Evolutionary conservation across 2,329 filamentous ascomycete species (phyloP).

Genomic region (Xylaria digitata): DNA sequence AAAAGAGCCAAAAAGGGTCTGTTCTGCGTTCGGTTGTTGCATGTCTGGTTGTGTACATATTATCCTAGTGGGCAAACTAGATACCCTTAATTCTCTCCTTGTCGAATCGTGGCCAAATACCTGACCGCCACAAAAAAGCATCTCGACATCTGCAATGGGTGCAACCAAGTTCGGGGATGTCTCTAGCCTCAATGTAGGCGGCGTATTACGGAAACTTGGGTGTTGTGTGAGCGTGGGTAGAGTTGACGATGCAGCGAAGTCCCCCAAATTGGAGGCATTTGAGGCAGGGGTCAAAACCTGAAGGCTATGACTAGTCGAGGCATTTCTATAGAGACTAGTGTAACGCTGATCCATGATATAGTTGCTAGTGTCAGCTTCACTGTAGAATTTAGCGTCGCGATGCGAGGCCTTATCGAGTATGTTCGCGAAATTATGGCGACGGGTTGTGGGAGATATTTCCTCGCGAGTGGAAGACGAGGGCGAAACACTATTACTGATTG

Average conservation of each 20-base stretch:
- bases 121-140: not conserved
- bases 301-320: not conserved
- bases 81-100: not conserved
- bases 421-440: not conserved
- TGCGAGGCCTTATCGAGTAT: not conserved
- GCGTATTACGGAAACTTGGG: not conserved
- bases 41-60: not conserved
- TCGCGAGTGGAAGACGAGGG: not conserved
- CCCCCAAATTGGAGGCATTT: not conserved
- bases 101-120: not conserved
- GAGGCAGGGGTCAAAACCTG: not conserved
- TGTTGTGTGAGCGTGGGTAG: not conserved
- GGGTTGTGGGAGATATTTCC: not conserved
- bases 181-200: slow-evolving; percentile 12
- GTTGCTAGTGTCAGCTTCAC: not conserved
- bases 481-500: not conserved
- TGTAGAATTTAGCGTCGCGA: too few relatives aligned
- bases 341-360: not conserved
- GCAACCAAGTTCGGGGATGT: not conserved
- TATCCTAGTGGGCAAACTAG: not conserved
- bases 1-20: not conserved
- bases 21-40: too few relatives aligned
- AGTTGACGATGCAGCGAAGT: not conserved
- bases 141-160: not conserved
- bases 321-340: not conserved